Evolutionary conservation across 1,284 basidiomycete species (phyloP).

Genomic region (Pseudozyma sp.): DNA sequence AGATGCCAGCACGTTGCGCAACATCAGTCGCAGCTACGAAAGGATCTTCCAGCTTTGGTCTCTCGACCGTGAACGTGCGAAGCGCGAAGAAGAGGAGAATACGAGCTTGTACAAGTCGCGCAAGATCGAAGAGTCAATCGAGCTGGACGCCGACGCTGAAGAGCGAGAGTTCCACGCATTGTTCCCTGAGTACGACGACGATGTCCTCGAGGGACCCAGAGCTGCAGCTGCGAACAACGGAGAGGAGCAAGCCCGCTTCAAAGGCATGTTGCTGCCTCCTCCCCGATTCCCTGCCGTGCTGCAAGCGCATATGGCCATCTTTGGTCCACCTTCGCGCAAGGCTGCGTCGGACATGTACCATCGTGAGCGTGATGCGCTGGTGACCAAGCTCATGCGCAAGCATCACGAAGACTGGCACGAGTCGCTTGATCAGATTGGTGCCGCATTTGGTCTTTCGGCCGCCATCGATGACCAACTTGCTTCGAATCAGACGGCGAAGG

Average conservation of each 20-base stretch:
- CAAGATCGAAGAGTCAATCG: conserved; percentile 74
- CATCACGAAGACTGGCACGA: conserved; percentile 44
- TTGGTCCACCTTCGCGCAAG: conserved; percentile 19
- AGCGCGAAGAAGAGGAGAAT: conserved; percentile 76
- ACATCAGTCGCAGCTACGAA: conserved; percentile 73
- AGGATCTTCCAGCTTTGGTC: conserved; percentile 84
- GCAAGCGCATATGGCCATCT: conserved; percentile 55
- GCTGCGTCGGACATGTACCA: conserved; percentile 14
- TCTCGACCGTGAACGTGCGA: conserved; percentile 79
- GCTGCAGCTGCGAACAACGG: conserved; percentile 3
- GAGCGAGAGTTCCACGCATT: conserved; percentile 83
- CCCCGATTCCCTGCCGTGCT: conserved; percentile 33
- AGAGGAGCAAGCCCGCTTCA: conserved; percentile 15
- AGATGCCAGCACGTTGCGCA: conserved; percentile 25
- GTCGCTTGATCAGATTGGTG: conserved; percentile 48
- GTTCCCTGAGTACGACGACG: conserved; percentile 86
- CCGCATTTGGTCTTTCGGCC: conserved; percentile 54
- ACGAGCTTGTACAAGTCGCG: conserved; percentile 84
- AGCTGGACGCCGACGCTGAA: conserved; percentile 77
- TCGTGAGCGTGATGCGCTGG: conserved; percentile 28
- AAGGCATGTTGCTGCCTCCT: conserved; percentile 32
- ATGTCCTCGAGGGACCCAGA: conserved; percentile 68
- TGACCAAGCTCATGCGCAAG: conserved; percentile 32
- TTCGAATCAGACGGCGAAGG: conserved; percentile 14
- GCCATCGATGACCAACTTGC: conserved; percentile 33